Evolutionary conservation across 1,284 basidiomycete species (phyloP), one percentile per base, ranked within the genome.

Genomic region (Ganoderma resinaceum): DNA sequence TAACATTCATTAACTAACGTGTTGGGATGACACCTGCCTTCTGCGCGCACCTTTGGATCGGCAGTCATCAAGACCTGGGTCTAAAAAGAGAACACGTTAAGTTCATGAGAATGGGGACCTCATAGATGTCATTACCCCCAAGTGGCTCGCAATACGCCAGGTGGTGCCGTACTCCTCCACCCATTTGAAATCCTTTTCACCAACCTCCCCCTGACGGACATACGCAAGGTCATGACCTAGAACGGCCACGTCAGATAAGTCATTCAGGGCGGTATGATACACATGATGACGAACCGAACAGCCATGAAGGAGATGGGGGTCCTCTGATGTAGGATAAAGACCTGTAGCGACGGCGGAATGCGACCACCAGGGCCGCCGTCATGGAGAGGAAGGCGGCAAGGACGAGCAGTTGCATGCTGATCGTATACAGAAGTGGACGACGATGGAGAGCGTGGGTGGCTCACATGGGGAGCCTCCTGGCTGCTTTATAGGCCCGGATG

Each of bases 121-220:
- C 20, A 16, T 12, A n/a, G 11, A 60, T n/a, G 12, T 11, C 26
- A 11, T 40, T 43, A 75, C 75, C 37, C 72, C 71, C 29, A 75
- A 58, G 23, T 66, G 65, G n/a, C 65, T 67, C 11, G 46, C 38
- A 20, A 67, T 68, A 37, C 70, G 71, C 74, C 74, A 77, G 3
- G 70, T 73, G 2, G 62, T 55, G 1, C 76, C 76, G 23, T 72
- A 77, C 62, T 76, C 63, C 4, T 63, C 66, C 53, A 73, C 26
- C 67, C 70, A 77, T 37, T 68, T 55, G 33, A 75, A 72, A 33
- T 77, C 76, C 1, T 72, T 23, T 23, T 74, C 73, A 0, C 76
- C 76, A 11, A 74, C 73, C 26, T 75, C 67, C 3, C 66, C 14
- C 53, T 76, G 73, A 40, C 69, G 72, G 11, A 43, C 62, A 26